phyloP scores from a whole-genome alignment of 75 land plant species.

The Sequoiadendron giganteum region DNA sequence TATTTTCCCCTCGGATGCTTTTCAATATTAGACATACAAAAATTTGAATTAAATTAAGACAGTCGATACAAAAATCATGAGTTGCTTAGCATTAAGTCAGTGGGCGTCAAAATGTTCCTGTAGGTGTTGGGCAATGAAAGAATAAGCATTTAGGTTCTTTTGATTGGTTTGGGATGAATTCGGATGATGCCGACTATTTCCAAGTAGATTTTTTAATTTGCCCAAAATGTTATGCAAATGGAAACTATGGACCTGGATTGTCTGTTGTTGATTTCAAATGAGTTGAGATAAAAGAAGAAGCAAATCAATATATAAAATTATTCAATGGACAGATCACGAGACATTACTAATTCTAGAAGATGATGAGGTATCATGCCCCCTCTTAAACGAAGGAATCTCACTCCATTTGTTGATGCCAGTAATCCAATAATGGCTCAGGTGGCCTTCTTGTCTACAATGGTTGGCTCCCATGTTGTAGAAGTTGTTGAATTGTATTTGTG shows the following conservation, averaged over 20 bases:
- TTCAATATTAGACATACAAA: too few species aligned
- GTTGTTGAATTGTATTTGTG: too few species aligned
- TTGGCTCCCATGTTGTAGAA: slow-evolving; percentile 75
- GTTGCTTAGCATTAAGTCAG: too few species aligned
- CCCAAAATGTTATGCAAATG: slow-evolving; percentile 70
- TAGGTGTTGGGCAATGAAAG: too few species aligned
- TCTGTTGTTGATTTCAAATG: slow-evolving; percentile 57
- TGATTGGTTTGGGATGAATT: too few species aligned
- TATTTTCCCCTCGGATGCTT: too few species aligned
- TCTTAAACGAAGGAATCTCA: slow-evolving; percentile 42
- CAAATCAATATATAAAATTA: slow-evolving; percentile 8
- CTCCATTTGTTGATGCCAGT: slow-evolving; percentile 87
- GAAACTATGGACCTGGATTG: slow-evolving; percentile 62
- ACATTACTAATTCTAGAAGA: slow-evolving; percentile 75
- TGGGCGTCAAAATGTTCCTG: too few species aligned
- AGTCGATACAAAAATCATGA: too few species aligned
- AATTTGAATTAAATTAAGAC: too few species aligned
- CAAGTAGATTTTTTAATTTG: slow-evolving; percentile 71
- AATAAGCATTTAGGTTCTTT: too few species aligned
- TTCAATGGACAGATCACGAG: slow-evolving; percentile 83
- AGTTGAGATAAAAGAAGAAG: slow-evolving; percentile 43
- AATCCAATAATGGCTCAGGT: slow-evolving; percentile 97
- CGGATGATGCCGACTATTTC: too few species aligned
- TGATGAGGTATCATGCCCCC: slow-evolving; percentile 15
- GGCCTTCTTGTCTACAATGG: slow-evolving; percentile 85